Base-by-base conservation (phyloP, 768 basidiomycete genomes). In the Kwoniella shandongensis region DNA sequence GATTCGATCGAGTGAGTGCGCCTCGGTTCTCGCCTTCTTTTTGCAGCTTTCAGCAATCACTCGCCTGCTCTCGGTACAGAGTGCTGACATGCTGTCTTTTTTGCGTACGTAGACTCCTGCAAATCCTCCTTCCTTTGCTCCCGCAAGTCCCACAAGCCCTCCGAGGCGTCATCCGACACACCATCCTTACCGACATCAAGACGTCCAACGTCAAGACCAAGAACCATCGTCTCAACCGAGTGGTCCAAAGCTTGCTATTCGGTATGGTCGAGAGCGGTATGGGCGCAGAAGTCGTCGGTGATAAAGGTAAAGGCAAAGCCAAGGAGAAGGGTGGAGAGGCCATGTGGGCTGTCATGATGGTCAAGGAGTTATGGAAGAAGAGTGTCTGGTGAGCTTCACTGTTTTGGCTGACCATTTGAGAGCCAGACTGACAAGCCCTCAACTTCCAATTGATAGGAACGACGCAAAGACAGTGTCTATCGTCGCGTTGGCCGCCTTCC, bases 271-370 rank as follows among this genome's bases (percentile, higher is more conserved):
- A 96, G 76, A 84, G 87, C 36, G 92, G 91, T 12, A 89, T 91
- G 86, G 84, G 85, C 38, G 86, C 80, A 0, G 86, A 90, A 65
- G 84, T 91, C 15, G 73, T 85, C 15, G 88, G 90, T 11, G 86
- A 92, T 79, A 92, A 91, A 75, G 91, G 86, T 3, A 70, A 69
- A 41, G 81, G 67, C 7, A 65, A 64, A 18, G 54, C 51, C 17
- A 75, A 76, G 48, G 70, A 72, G 46, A 77, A 73, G 35, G 84
- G 85, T 1, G 88, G 91, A 29, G 96, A 97, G 66, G 92, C 93
- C 2, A 88, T 96, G 86, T 98, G 94, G 93, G 94, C 96, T 3
- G 86, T 99, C 47, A 86, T 93, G 40, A 78, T 98, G 51, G 89
- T 91, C 17, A 88, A 89, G 75, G 92, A 98, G 67, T 80, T 98